These are phyloP conservation scores for Cyclotella atomus DNA, from an alignment of 108 stramenopile genomes.

Conservation along the genomic window DNA sequence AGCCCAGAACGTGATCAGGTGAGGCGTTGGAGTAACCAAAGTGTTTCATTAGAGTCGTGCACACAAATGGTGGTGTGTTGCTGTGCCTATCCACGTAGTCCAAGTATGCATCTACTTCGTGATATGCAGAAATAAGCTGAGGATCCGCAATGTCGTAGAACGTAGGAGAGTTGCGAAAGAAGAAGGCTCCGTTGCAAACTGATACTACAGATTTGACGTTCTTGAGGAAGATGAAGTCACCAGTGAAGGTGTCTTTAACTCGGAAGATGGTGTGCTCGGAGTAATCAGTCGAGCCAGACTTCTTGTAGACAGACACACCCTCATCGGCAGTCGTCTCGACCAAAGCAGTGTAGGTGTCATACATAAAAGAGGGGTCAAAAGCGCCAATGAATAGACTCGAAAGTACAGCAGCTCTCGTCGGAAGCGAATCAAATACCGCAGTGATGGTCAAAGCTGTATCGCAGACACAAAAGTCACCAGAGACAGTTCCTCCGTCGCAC, in stretches of 20 bases:
- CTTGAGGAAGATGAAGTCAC: slow-evolving; percentile 31
- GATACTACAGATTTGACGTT: slow-evolving; percentile 23
- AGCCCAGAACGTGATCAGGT: slow-evolving; percentile 39
- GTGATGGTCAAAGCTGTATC: slow-evolving; percentile 23
- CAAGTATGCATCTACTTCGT: slow-evolving; percentile 56
- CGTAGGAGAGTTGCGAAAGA: slow-evolving; percentile 30
- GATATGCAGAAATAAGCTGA: slow-evolving; percentile 23
- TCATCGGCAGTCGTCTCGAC: not conserved
- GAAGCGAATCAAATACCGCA: slow-evolving; percentile 24
- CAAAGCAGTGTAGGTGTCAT: not conserved
- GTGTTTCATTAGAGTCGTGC: slow-evolving; percentile 41
- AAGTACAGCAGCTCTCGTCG: slow-evolving; percentile 31
- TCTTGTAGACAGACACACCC: slow-evolving; percentile 28
- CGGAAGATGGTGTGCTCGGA: slow-evolving; percentile 32
- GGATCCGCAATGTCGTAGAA: slow-evolving; percentile 32
- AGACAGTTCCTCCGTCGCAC: slow-evolving; percentile 31
- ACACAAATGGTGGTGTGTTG: slow-evolving; percentile 59
- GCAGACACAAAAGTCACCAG: slow-evolving; percentile 46
- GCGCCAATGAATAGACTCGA: slow-evolving; percentile 26
- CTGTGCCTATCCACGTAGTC: slow-evolving; percentile 49
- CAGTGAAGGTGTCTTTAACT: slow-evolving; percentile 9
- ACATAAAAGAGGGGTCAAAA: slow-evolving; percentile 17
- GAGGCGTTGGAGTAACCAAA: slow-evolving; percentile 57
- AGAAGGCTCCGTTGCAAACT: slow-evolving; percentile 26
- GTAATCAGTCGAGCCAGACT: not conserved